A percentile compares a stretch with the other conserved stretches of the same genome.
These are phyloP conservation scores for Alternaria triticina DNA, from an alignment of 2,329 filamentous ascomycete species.

Conservation along the genomic window DNA sequence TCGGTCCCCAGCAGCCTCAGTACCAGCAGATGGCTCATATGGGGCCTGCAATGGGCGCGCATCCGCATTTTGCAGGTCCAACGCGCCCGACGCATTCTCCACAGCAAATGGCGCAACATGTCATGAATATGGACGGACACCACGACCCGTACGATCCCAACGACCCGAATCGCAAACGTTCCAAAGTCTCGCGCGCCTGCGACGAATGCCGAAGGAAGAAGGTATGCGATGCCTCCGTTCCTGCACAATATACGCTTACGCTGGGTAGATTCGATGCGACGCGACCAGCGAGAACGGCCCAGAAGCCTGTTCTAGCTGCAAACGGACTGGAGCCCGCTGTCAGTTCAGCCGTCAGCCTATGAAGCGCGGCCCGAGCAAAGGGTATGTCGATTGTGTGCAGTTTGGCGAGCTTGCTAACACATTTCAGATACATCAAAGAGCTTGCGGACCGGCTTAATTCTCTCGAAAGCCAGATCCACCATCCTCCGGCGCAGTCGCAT, in stretches of 20 bases:
- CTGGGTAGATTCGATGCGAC: constrained; percentile 47
- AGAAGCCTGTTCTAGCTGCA: constrained; percentile 50
- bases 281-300: constrained; percentile 50
- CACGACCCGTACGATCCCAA: constrained; percentile 44
- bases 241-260: constrained; percentile 18
- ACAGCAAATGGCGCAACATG: constrained; percentile 49
- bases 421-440: constrained; percentile 49
- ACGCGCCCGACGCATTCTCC: constrained; percentile 46
- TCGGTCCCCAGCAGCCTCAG: constrained; percentile 35
- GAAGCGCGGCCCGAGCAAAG: constrained; percentile 52
- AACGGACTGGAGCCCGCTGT: constrained; percentile 48
- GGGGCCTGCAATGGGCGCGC: constrained; percentile 35
- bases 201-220: constrained; percentile 52
- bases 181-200: constrained; percentile 52
- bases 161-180: constrained; percentile 46
- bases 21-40: constrained; percentile 37
- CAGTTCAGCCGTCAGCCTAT: constrained; percentile 51
- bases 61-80: constrained; percentile 45
- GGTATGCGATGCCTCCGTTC: constrained; percentile 27
- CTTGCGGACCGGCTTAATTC: constrained; percentile 48
- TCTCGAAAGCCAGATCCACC: constrained; percentile 47
- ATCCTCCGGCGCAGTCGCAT: constrained; percentile 32
- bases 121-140: constrained; percentile 47
- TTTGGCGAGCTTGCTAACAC: constrained; percentile 13
- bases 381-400: constrained; percentile 25